Evolutionary conservation across 768 basidiomycete species (phyloP), one percentile per base, ranked within the genome.

Genomic region (Mycena indigotica): DNA sequence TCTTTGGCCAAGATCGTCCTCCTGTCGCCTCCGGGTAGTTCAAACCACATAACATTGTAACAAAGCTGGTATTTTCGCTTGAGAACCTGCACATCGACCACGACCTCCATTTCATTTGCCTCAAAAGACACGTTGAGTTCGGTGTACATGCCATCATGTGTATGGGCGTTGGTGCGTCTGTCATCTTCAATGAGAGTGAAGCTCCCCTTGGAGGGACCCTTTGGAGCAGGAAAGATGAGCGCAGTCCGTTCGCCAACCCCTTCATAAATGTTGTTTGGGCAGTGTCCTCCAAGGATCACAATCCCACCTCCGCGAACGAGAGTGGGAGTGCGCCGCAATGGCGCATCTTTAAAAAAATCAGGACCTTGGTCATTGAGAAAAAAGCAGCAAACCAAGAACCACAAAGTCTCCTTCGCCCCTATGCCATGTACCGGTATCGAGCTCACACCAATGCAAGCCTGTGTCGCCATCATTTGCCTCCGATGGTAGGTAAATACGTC

Each of bases 401-500:
- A 60, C 12, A n/a, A 57, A 63, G 4, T 39, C 58, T 38, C 58
- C 62, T 13, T 60, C 44, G 6, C 62, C 58, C 26, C 44, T n/a
- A n/a, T 63, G 62, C 62, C 62, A 63, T n/a, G 52, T 50, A 19
- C 62, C 62, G 1, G 62, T 60, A 44, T 63, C 62, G 40, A 63
- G 32, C 25, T 63, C 62, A 40, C 62, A 63, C 62, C 62, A 63
- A 28, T 60, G 52, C 30, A 51, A 17, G 24, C 46, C 49, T 29
- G 29, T 50, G 24, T 63, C 58, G n/a, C 58, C 57, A 53, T 60
- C 55, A 28, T 63, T 60, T 8, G 62, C 38, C 49, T 53, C 30
- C 15, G 58, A 54, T 4, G 62, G 62, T 35, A 63, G 62, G 41
- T 63, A 63, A 28, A 63, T 44, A 12, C 48, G 52, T 26, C 62